Evolutionary conservation across 2,329 filamentous ascomycete species (phyloP).

Genomic region (Aspergillus tanneri): DNA sequence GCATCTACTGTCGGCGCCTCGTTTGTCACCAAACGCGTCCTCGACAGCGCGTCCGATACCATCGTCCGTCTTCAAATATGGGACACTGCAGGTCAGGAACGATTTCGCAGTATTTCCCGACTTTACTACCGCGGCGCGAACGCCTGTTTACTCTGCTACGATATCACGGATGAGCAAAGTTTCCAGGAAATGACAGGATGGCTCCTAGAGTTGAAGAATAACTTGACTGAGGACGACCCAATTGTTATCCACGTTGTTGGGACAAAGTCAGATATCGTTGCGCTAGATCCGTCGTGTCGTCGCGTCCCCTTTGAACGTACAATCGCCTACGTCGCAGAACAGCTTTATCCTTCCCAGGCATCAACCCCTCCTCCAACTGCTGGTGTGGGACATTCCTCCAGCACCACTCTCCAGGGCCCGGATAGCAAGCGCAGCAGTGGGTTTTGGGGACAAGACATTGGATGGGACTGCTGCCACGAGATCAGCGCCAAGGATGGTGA

Average conservation of each 20-base stretch:
- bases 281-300: conserved; percentile 72
- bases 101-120: conserved; percentile 89
- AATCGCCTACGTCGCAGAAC: conserved; percentile 92
- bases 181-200: conserved; percentile 92
- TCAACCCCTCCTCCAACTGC: conserved; percentile 68
- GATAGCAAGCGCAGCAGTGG: conserved; percentile 49
- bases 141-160: conserved; percentile 90
- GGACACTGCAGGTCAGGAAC: conserved; percentile 94
- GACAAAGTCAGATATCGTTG: conserved; percentile 88
- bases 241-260: conserved; percentile 93
- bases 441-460: conserved; percentile 83
- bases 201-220: conserved; percentile 79
- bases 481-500: conserved; percentile 92
- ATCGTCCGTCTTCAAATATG: conserved; percentile 91
- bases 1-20: conserved; percentile 74
- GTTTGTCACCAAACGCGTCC: conserved; percentile 75
- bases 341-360: conserved; percentile 70
- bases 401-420: conserved; percentile 31
- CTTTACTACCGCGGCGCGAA: conserved; percentile 96
- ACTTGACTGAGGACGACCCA: conserved; percentile 65
- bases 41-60: conserved; percentile 81
- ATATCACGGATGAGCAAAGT: conserved; percentile 80
- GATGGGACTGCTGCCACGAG: conserved; percentile 97
- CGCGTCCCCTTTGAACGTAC: conserved; percentile 93
- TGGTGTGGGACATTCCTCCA: conserved; percentile 27